Conservation (phyloP, 2,329 filamentous ascomycete genomes). For the Fusarium veterinarium region DNA sequence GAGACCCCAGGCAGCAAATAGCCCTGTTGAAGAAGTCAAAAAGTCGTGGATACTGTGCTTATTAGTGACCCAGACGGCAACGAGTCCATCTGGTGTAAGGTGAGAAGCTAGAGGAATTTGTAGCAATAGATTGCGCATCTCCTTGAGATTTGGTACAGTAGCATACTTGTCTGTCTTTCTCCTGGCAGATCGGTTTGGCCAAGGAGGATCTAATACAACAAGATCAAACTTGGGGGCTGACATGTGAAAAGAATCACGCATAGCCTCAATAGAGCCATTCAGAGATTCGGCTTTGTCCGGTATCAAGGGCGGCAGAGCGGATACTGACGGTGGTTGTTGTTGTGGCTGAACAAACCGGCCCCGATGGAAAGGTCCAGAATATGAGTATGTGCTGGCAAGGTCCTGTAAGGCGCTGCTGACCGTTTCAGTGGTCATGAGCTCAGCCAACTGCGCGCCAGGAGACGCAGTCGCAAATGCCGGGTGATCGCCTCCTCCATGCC, state of each 20-base stretch:
- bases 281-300: slow-evolving; percentile 60
- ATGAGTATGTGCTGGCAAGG: slow-evolving; percentile 43
- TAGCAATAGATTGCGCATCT: slow-evolving; percentile 62
- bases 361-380: slow-evolving; percentile 60
- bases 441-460: slow-evolving; percentile 62
- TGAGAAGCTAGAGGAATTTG: slow-evolving; percentile 67
- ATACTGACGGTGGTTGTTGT: not conserved
- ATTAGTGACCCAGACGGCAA: slow-evolving; percentile 85
- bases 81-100: slow-evolving; percentile 65
- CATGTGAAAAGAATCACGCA: slow-evolving; percentile 54
- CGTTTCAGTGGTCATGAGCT: slow-evolving; percentile 63
- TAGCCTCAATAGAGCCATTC: slow-evolving; percentile 59
- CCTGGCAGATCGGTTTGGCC: slow-evolving; percentile 81
- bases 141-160: slow-evolving; percentile 58
- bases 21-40: slow-evolving; percentile 60
- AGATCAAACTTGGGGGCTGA: slow-evolving; percentile 70
- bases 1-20: slow-evolving; percentile 76
- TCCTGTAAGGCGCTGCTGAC: slow-evolving; percentile 58
- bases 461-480: slow-evolving; percentile 44
- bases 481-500: slow-evolving; percentile 45
- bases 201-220: slow-evolving; percentile 80
- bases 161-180: slow-evolving; percentile 65
- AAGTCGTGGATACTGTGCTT: slow-evolving; percentile 69
- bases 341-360: slow-evolving; percentile 50
- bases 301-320: slow-evolving; percentile 44